Conservation (phyloP, 257 asterid genomes). For the Primulina tabacum region DNA sequence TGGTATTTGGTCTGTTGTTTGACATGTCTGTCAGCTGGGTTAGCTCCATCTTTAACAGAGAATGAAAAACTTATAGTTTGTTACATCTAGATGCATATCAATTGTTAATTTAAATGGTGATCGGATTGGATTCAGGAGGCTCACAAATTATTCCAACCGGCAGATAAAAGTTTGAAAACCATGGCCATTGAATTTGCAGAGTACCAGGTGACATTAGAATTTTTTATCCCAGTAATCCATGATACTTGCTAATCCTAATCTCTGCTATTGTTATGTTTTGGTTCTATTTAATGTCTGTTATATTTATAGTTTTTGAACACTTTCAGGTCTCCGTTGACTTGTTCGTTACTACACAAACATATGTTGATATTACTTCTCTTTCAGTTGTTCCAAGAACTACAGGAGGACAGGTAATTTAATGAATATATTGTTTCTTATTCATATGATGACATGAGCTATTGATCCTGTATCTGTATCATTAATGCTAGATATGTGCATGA, state of each 20-base stretch:
- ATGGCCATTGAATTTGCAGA: conserved; percentile 99
- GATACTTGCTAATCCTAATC: conserved; percentile 14
- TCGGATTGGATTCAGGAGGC: conserved; percentile 72
- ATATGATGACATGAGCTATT: conserved; percentile 13
- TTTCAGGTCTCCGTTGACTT: conserved; percentile 94
- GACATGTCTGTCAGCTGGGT: conserved; percentile 15
- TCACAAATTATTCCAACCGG: conserved; percentile 90
- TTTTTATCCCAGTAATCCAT: conserved; percentile 11
- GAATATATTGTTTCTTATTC: conserved; percentile 17
- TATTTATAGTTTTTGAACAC: conserved; percentile 24
- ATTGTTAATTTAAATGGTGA: conserved; percentile 17
- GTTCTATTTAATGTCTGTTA: conserved; percentile 15
- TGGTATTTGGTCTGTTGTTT: conserved; percentile 1
- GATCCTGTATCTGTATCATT: conserved; percentile 1
- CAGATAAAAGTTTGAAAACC: conserved; percentile 76
- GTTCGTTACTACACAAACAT: conserved; percentile 87
- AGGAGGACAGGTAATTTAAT: conserved; percentile 84
- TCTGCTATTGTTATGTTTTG: neutral
- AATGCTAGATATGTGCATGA: neutral
- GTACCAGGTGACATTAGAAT: conserved; percentile 65
- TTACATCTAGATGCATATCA: conserved; percentile 5
- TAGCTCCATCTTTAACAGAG: conserved; percentile 1
- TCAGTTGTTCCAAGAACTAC: conserved; percentile 89
- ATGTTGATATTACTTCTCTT: conserved; percentile 91
- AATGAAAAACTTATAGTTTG: neutral